Evolutionary conservation across 495 filamentous ascomycete genomes (phyloP), one percentile per base, ranked within the genome.

Genomic region (Aspergillus hancockii): DNA sequence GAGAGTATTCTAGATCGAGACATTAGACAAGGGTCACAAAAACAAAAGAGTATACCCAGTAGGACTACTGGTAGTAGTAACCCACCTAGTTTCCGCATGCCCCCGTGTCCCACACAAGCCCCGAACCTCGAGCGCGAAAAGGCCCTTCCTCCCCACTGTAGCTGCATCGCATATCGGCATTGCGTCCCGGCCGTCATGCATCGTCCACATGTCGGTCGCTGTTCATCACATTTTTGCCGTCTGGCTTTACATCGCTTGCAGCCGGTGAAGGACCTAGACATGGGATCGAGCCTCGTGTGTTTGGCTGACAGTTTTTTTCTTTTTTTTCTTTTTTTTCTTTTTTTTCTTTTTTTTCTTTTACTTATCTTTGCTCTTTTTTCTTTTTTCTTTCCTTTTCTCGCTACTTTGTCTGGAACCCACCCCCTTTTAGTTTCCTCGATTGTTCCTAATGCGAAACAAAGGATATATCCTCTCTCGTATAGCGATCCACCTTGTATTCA

Each of bases 91-190:
- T 68, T 72, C 58, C 77, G 71, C 77, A 79, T 79, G 51, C 70
- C 68, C 19, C 73, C 75, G 10, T 66, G 68, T 22, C 68, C 75
- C 50, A 76, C 71, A 63, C 77, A 79, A 21, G 74, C 75, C 2
- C 77, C 77, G 38, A 79, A 78, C 54, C 77, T 68, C 58, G 77
- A 79, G 65, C 77, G 71, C 49, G 77, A 79, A 54, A 79, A 79
- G 18, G 71, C 65, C 34, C 65, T 60, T 23, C 65, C 65, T 53
- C 65, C 65, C 65, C 65, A 67, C 54, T 67, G 65, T 23, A 67
- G 51, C 59, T 67, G 65, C 65, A 67, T 67, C 54, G 65, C 62
- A 63, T 67, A 67, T 49, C 62, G 59, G 54, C 65, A 67, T 21
- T 55, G 65, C 40, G 54, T 56, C 34, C 55, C 60, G 46, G 65